These are phyloP conservation scores for Lagenaria siceraria DNA, from an alignment of 306 rosid genomes.

Conservation along the genomic window DNA sequence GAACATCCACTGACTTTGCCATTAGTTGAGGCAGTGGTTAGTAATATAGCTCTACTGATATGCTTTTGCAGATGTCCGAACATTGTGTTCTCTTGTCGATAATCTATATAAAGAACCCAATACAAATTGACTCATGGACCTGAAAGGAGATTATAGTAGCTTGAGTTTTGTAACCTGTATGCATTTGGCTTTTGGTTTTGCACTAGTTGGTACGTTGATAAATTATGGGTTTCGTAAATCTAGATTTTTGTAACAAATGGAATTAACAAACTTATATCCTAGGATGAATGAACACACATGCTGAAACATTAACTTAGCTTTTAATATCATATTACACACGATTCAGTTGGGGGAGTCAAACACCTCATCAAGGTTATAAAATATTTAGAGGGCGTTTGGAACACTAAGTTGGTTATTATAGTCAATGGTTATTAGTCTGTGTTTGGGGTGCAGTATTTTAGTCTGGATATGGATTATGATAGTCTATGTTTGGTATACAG, in stretches of 20 bases:
- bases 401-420: too few relatives aligned
- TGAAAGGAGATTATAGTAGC: background rate
- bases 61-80: background rate
- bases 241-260: background rate
- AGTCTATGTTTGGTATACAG: too few relatives aligned
- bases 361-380: background rate
- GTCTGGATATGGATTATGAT: too few relatives aligned
- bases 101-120: background rate
- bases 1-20: conserved; percentile 85
- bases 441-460: too few relatives aligned
- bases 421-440: too few relatives aligned
- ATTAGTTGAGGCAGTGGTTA: conserved; percentile 83
- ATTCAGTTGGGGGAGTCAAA: background rate
- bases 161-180: background rate
- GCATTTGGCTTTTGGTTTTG: background rate
- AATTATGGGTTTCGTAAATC: background rate
- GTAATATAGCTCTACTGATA: conserved; percentile 4
- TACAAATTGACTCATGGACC: background rate
- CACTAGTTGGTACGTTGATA: background rate
- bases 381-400: background rate
- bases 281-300: background rate
- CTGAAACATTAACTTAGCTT: background rate
- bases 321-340: background rate
- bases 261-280: background rate
- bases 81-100: background rate